phyloP scores from a whole-genome alignment of 73 alveolate species.

The Paramecium sexaurelia region DNA sequence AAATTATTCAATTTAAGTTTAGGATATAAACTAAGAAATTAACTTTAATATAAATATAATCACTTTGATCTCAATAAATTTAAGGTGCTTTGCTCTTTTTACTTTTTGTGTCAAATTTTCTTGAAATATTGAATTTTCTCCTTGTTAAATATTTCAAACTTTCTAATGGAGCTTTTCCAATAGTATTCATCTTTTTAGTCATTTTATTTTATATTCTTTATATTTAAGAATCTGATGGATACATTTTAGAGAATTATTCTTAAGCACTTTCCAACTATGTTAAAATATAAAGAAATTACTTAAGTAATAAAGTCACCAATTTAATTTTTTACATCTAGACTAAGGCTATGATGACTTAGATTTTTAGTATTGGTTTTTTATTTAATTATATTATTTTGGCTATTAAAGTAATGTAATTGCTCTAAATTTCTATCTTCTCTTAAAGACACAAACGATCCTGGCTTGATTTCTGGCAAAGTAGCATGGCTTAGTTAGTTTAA shows the following conservation, averaged over 20 bases:
- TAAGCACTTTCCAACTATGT: not conserved
- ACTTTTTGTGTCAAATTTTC: not conserved
- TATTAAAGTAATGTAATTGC: not conserved
- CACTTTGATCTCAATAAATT: not conserved
- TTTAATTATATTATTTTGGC: not conserved
- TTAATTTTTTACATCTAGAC: not conserved
- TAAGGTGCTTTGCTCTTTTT: not conserved
- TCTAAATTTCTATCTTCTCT: not conserved
- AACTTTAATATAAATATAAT: not conserved
- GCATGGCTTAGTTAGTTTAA: not conserved
- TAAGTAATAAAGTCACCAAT: not conserved
- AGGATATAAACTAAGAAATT: not conserved
- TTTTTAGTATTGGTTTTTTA: not conserved
- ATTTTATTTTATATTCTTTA: not conserved
- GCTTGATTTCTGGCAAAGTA: not conserved
- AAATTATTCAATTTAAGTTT: too few species aligned
- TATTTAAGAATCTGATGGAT: conserved; percentile 16
- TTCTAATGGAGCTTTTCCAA: conserved; percentile 4
- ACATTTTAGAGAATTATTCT: not conserved
- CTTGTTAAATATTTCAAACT: not conserved
- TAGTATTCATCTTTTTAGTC: conserved; percentile 22
- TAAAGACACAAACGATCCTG: conserved; percentile 1
- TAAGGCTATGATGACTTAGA: not conserved
- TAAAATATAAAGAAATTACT: not conserved
- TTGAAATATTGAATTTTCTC: not conserved